Base-by-base conservation (phyloP, 306 rosid species). In the Rosa rugosa region DNA sequence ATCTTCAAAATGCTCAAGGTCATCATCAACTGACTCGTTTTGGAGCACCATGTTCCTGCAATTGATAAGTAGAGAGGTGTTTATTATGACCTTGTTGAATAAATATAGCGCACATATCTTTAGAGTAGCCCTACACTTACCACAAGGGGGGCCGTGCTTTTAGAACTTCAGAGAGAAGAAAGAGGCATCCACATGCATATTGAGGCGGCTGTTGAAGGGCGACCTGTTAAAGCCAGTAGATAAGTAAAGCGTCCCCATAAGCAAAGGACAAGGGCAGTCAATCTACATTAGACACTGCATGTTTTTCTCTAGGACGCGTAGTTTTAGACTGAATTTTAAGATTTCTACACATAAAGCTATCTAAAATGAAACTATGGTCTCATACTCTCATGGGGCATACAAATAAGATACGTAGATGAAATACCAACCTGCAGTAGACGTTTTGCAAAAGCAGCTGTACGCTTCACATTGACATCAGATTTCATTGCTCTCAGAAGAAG, bases 141-240 rank as follows among this genome's bases (percentile, higher is more conserved):
- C 99, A 91, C 78, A 93, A 86, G 9, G 87, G 91, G 5, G 98
- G 97, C 79, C 98, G 91, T 59, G 97, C 94, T 86, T 90, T 95
- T 75, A 95, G 92, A 83, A 89, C 93, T 86, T 95, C 99, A 62
- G 99, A 95, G 49, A 95, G 94, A 83, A 95, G 93, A 83, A 95
- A 95, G 65, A 95, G 91, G 80, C 93, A 93, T 44, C 97, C 98
- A 75, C 99, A 95, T n/a, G 97, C 91, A 85, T 85, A 93, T 62
- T 93, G 99, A 59, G 99, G 94, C 3, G 97, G 98, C 86, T 93
- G 98, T 83, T 95, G 99, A 81, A 95, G 98, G 5, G 98, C 93
- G 49, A 95, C 78, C 99, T 95, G 97, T 75, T 76, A 51, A 64
- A 51, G 65, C 27, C 40, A 73, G 67, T 14, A 41, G 72, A 34